phyloP scores from a whole-genome alignment of 225 moss, liverwort and hornwort genomes.

The Anthoceros angustus region DNA sequence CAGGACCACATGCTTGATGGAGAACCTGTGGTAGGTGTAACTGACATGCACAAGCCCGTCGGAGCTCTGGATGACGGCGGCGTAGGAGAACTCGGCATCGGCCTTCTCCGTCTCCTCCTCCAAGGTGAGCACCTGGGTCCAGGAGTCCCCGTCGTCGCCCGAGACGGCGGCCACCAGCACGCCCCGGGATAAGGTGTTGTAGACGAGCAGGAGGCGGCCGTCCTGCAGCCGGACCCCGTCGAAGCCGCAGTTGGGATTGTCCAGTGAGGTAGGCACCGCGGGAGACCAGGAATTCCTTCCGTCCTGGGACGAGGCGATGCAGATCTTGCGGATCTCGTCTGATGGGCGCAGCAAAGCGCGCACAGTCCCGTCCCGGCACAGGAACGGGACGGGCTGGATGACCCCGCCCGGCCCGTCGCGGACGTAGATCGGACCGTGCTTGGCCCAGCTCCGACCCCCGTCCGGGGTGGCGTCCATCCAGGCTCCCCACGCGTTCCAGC shows the following conservation, averaged over 20 bases:
- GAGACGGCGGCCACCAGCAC: slow-evolving; percentile 61
- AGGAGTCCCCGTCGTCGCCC: slow-evolving; percentile 52
- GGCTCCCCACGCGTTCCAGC: slow-evolving; percentile 91
- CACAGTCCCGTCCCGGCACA: slow-evolving; percentile 24
- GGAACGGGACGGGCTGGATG: slow-evolving; percentile 69
- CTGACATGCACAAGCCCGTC: slow-evolving; percentile 55
- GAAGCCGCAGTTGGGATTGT: slow-evolving; percentile 80
- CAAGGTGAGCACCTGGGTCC: slow-evolving; percentile 51
- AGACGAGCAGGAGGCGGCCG: slow-evolving; percentile 57
- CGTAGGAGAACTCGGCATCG: slow-evolving; percentile 52
- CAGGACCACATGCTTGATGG: slow-evolving; percentile 33
- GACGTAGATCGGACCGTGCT: slow-evolving; percentile 59
- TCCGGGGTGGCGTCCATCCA: slow-evolving; percentile 87
- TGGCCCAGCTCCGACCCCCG: slow-evolving; percentile 68
- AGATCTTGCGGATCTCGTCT: slow-evolving; percentile 44
- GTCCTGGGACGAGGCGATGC: slow-evolving; percentile 54
- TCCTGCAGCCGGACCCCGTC: slow-evolving; percentile 70
- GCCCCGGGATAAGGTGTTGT: slow-evolving; percentile 65
- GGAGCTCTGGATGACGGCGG: slow-evolving; percentile 60
- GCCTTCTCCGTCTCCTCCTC: slow-evolving; percentile 28
- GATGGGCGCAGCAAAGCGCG: slow-evolving; percentile 47
- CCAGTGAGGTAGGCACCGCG: slow-evolving; percentile 49
- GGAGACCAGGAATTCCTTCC: slow-evolving; percentile 46
- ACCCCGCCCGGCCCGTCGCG: slow-evolving; percentile 35
- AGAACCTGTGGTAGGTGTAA: slow-evolving; percentile 65